Percentiles rank a stretch among this genome's conserved stretches.
These are phyloP conservation scores for Hippophae gyantsensis DNA, from an alignment of 306 rosid genomes.

Conservation along the genomic window DNA sequence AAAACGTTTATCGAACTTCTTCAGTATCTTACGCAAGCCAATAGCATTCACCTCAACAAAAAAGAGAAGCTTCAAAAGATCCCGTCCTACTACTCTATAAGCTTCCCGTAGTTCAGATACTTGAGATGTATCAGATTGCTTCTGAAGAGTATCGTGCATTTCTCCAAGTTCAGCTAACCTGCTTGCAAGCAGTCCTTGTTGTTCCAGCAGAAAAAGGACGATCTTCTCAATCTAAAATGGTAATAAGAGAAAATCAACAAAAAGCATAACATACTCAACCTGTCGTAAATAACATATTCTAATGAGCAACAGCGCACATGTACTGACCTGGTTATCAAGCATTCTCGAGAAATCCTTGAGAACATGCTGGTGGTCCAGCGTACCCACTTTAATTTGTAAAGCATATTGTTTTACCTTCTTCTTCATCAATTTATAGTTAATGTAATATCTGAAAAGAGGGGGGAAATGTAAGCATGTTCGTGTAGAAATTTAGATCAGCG, in stretches of 20 bases:
- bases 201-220: slow-evolving; percentile 91
- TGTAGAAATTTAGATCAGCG: not conserved
- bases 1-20: slow-evolving; percentile 95
- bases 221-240: slow-evolving; percentile 77
- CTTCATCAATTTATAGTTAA: slow-evolving; percentile 94
- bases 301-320: slow-evolving; percentile 8
- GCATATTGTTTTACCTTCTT: slow-evolving; percentile 74
- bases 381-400: slow-evolving; percentile 78
- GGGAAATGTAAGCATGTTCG: slow-evolving; percentile 10
- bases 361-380: slow-evolving; percentile 68
- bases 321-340: slow-evolving; percentile 82
- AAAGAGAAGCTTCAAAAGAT: slow-evolving; percentile 75
- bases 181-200: slow-evolving; percentile 96
- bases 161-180: slow-evolving; percentile 69
- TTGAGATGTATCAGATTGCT: slow-evolving; percentile 69
- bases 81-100: slow-evolving; percentile 69
- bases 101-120: slow-evolving; percentile 65
- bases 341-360: slow-evolving; percentile 95
- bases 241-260: slow-evolving; percentile 9
- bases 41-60: slow-evolving; percentile 88
- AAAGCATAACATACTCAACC: slow-evolving; percentile 12
- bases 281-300: not conserved
- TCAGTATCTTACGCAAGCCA: slow-evolving; percentile 96
- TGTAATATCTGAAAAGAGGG: slow-evolving; percentile 56
- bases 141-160: slow-evolving; percentile 48